phyloP scores from a whole-genome alignment of 805 yeast genomes.

The Yarrowia divulgata region DNA sequence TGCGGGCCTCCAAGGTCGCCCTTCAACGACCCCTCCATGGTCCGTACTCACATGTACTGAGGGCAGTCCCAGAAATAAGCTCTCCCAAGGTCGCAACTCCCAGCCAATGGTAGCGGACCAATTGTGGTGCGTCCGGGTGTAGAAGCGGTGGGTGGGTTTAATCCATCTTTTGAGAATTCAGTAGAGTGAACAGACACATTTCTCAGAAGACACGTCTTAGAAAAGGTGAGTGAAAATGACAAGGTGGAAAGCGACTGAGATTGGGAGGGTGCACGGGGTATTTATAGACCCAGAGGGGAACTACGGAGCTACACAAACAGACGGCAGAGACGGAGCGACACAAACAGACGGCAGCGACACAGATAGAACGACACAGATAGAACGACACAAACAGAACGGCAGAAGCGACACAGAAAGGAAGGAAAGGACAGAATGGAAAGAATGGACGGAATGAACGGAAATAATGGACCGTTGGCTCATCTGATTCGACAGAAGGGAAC shows the following conservation, averaged over 20 bases:
- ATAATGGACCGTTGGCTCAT: too few species aligned
- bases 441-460: neutral
- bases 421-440: neutral
- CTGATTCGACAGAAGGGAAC: too few species aligned
- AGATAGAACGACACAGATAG: neutral
- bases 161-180: conserved; percentile 35
- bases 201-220: conserved; percentile 34
- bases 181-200: conserved; percentile 34
- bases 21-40: neutral
- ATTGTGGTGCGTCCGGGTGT: conserved; percentile 17
- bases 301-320: neutral
- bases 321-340: too few species aligned
- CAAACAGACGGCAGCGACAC: neutral
- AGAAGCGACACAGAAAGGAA: neutral
- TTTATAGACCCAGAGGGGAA: too few species aligned
- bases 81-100: conserved; percentile 30
- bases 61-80: conserved; percentile 8
- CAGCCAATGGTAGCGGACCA: conserved; percentile 36
- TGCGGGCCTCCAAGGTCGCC: too few species aligned
- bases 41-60: conserved; percentile 9
- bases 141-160: neutral
- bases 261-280: too few species aligned
- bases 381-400: too few species aligned
- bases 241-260: neutral
- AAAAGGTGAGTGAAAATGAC: conserved; percentile 22